phyloP scores from a whole-genome alignment of 139 green algal species.

The Tetradesmus obliquus region DNA sequence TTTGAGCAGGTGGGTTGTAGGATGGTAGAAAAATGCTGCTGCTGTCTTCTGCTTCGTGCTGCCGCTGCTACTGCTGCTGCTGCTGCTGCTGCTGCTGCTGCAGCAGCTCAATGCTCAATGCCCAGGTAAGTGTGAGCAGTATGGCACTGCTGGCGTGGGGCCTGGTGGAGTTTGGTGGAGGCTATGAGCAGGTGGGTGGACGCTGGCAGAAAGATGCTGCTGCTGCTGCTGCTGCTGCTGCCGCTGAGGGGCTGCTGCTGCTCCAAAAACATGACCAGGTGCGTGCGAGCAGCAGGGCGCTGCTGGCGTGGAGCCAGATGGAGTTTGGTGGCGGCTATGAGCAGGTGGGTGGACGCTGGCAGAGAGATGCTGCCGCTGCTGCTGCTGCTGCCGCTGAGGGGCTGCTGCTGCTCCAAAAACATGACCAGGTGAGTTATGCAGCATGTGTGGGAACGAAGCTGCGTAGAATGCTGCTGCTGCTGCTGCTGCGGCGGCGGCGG shows the following conservation, averaged over 20 bases:
- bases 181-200: not conserved
- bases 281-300: not conserved
- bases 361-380: not conserved
- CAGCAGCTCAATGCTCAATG: not conserved
- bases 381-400: no score
- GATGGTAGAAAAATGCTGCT: no score
- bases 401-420: no score
- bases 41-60: no score
- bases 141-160: not conserved
- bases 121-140: not conserved
- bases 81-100: not conserved
- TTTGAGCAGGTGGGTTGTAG: constrained; percentile 18
- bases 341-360: not conserved
- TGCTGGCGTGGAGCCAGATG: not conserved
- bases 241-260: not conserved
- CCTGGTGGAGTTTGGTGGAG: not conserved
- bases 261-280: no score
- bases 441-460: not conserved
- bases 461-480: no score
- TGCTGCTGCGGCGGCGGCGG: no score
- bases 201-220: no score
- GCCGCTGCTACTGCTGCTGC: no score
- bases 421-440: not conserved
- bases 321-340: not conserved
- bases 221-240: not conserved